Conservation (phyloP, 1,284 basidiomycete genomes). For the Puccinia polysora region DNA sequence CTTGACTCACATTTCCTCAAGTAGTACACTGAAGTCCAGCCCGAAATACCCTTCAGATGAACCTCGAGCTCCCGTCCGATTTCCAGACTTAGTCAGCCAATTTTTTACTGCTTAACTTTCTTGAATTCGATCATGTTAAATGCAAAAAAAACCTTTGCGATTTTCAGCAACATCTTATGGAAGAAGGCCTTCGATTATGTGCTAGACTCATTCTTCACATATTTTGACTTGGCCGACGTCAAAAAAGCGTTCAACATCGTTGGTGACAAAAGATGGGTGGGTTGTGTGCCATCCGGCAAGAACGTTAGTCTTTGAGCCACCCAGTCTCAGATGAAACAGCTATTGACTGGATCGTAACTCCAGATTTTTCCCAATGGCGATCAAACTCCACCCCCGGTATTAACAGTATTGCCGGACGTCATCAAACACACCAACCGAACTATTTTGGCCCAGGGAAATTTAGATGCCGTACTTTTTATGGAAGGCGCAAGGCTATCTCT, state of each 20-base stretch:
- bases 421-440: slow-evolving; percentile 2
- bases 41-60: neutral
- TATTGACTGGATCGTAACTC: neutral
- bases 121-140: neutral
- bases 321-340: neutral
- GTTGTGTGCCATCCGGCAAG: neutral
- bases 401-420: slow-evolving; percentile 14
- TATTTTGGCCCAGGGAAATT: slow-evolving; percentile 12
- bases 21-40: neutral
- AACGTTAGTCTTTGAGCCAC: neutral
- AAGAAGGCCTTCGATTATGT: slow-evolving; percentile 11
- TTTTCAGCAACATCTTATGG: slow-evolving; percentile 11
- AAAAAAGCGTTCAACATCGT: neutral
- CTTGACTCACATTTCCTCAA: neutral
- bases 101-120: neutral
- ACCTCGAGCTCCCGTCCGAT: neutral
- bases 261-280: neutral
- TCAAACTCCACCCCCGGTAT: neutral
- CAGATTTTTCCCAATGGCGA: slow-evolving; percentile 2
- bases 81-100: slow-evolving; percentile 16
- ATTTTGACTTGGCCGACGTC: neutral
- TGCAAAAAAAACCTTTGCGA: neutral
- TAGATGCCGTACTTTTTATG: slow-evolving; percentile 4
- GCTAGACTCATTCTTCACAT: neutral
- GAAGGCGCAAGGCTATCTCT: neutral